These are phyloP conservation scores for Potentilla sterilis DNA, from an alignment of 306 rosid species.

Conservation along the genomic window DNA sequence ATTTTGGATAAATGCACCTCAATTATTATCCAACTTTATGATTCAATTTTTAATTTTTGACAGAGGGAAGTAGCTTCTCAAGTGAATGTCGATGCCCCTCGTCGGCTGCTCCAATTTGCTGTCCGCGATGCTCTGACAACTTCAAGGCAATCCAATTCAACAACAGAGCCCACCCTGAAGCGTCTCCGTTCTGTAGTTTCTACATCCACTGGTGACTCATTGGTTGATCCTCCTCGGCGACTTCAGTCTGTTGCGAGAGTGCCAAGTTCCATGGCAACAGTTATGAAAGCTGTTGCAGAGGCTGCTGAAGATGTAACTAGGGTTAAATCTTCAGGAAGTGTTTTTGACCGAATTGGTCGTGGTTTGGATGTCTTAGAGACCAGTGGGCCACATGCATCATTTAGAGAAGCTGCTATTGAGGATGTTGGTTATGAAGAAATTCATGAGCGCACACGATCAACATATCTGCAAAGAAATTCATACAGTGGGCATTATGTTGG, in stretches of 20 bases:
- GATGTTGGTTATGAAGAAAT: conserved; percentile 45
- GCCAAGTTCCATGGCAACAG: conserved; percentile 79
- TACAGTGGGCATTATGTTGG: conserved; percentile 43
- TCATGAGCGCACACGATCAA: conserved; percentile 38
- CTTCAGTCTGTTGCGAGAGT: conserved; percentile 54
- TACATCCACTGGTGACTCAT: conserved; percentile 49
- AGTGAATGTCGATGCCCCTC: conserved; percentile 60
- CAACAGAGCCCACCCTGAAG: conserved; percentile 60
- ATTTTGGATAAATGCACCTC: background rate
- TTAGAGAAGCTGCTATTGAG: conserved; percentile 29
- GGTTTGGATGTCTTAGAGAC: conserved; percentile 40
- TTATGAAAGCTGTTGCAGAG: conserved; percentile 85
- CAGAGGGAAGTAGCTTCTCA: conserved; percentile 68
- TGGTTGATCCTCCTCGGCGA: conserved; percentile 49
- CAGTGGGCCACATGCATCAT: conserved; percentile 33
- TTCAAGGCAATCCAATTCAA: conserved; percentile 44
- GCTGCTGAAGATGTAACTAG: conserved; percentile 84
- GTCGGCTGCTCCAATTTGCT: conserved; percentile 85
- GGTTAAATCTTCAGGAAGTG: conserved; percentile 72
- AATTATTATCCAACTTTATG: conserved; percentile 28
- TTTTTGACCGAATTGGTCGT: conserved; percentile 87
- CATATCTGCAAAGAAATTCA: conserved; percentile 38
- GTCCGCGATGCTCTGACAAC: conserved; percentile 87
- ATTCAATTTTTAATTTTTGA: conserved; percentile 24
- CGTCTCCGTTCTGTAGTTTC: conserved; percentile 96